These are phyloP conservation scores for Mallotus nudiflorus DNA, from an alignment of 345 rosid species.

Conservation along the genomic window DNA sequence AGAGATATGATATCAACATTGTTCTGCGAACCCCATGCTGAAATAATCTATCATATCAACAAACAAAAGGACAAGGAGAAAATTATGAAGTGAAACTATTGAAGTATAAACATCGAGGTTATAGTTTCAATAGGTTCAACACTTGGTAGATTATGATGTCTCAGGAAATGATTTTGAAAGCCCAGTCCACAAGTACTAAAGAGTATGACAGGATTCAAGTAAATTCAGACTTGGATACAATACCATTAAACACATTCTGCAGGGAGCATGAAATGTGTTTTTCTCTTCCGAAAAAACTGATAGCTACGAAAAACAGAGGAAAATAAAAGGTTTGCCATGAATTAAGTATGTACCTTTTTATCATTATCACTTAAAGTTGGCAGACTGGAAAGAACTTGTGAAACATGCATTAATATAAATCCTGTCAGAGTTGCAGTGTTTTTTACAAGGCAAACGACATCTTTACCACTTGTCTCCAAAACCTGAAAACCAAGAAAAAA, in stretches of 20 bases:
- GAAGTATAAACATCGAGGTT: too few species aligned
- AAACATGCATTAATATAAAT: conserved; percentile 31
- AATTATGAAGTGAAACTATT: not conserved
- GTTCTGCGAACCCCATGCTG: conserved; percentile 34
- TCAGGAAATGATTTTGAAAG: too few species aligned
- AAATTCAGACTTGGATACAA: too few species aligned
- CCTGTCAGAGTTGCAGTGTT: conserved; percentile 38
- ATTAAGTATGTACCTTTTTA: conserved; percentile 27
- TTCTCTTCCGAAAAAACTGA: too few species aligned
- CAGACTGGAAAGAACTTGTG: conserved; percentile 26
- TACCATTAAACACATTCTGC: too few species aligned
- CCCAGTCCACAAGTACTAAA: too few species aligned
- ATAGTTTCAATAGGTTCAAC: too few species aligned
- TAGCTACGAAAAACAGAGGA: too few species aligned
- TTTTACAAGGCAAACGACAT: conserved; percentile 33
- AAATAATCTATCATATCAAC: conserved; percentile 27
- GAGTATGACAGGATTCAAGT: too few species aligned
- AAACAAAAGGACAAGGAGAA: not conserved
- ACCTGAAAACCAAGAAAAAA: conserved; percentile 23
- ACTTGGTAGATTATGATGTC: too few species aligned
- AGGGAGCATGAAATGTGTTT: too few species aligned
- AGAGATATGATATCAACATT: conserved; percentile 34
- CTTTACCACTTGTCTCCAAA: conserved; percentile 29
- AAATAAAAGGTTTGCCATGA: not conserved
- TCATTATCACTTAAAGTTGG: conserved; percentile 37